Evolutionary conservation across 2,329 filamentous ascomycete species (phyloP).

Genomic region (Polychaeton citri): DNA sequence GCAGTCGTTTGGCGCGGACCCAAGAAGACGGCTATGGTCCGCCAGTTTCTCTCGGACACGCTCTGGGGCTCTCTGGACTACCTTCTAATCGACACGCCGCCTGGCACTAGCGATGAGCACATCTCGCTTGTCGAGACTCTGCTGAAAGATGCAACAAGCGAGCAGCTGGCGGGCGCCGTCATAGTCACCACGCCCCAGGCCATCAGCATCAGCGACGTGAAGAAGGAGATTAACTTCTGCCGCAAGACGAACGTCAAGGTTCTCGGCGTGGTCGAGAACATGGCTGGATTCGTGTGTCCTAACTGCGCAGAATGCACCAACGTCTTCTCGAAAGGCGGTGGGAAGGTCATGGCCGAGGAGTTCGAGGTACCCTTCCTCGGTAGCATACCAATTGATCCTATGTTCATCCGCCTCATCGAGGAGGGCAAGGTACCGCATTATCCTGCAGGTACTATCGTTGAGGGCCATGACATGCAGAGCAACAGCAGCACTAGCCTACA

Average conservation of each 20-base stretch:
- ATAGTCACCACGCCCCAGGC: conserved; percentile 95
- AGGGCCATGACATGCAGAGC: conserved; percentile 37
- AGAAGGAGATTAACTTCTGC: conserved; percentile 91
- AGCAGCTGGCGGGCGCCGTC: conserved; percentile 72
- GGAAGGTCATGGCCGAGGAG: conserved; percentile 75
- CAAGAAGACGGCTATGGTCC: conserved; percentile 98
- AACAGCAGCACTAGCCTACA: conserved; percentile 1
- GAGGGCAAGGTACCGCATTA: conserved; percentile 54
- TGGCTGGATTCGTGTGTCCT: conserved; percentile 80
- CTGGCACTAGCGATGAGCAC: conserved; percentile 92
- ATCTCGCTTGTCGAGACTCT: conserved; percentile 76
- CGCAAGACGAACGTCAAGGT: conserved; percentile 66
- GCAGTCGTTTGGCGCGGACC: conserved; percentile 96
- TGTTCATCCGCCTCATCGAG: conserved; percentile 79
- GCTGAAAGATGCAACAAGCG: conserved; percentile 30
- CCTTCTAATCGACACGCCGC: conserved; percentile 87
- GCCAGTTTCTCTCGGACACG: conserved; percentile 87
- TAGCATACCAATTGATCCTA: conserved; percentile 79
- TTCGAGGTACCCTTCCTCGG: conserved; percentile 76
- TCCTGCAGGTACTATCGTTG: conserved; percentile 51
- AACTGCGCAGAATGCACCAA: conserved; percentile 74
- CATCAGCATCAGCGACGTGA: conserved; percentile 82
- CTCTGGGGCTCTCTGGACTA: conserved; percentile 83
- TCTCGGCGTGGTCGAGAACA: conserved; percentile 90
- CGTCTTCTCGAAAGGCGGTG: conserved; percentile 84